phyloP scores from a whole-genome alignment of 164 flowering plant species.

The Kingdonia uniflora region DNA sequence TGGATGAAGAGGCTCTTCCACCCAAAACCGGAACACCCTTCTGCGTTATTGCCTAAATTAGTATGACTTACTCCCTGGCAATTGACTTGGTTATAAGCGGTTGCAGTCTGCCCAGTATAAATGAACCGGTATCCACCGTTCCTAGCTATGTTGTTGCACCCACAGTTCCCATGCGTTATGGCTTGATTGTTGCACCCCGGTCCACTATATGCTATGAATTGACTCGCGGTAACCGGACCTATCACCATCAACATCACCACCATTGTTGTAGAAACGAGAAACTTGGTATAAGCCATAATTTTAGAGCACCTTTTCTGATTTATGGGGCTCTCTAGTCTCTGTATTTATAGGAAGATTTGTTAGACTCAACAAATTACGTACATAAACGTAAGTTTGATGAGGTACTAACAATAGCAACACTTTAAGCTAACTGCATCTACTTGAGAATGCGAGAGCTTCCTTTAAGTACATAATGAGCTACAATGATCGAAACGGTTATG shows the following conservation, averaged over 20 bases:
- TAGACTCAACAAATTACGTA: too few species aligned
- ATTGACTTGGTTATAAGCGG: neutral
- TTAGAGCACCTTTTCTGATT: too few species aligned
- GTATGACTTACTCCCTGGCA: conserved; percentile 4
- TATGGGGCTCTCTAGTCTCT: too few species aligned
- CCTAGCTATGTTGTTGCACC: conserved; percentile 4
- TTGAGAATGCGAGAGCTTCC: too few species aligned
- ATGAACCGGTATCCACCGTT: conserved; percentile 7
- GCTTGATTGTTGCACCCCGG: conserved; percentile 9
- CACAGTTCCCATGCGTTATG: conserved; percentile 1
- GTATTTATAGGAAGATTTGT: too few species aligned
- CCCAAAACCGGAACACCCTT: conserved; percentile 7
- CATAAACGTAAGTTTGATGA: too few species aligned
- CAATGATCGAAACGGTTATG: too few species aligned
- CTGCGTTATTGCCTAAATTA: neutral
- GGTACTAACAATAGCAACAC: too few species aligned
- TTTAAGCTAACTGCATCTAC: too few species aligned
- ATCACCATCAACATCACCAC: neutral
- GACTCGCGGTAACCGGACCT: conserved; percentile 3
- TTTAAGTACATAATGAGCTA: too few species aligned
- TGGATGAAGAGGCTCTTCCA: conserved; percentile 15
- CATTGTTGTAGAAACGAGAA: too few species aligned
- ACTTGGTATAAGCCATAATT: conserved; percentile 3
- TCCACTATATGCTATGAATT: conserved; percentile 2
- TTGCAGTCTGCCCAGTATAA: conserved; percentile 3